phyloP scores from a whole-genome alignment of 345 rosid species.

The Noccaea caerulescens region DNA sequence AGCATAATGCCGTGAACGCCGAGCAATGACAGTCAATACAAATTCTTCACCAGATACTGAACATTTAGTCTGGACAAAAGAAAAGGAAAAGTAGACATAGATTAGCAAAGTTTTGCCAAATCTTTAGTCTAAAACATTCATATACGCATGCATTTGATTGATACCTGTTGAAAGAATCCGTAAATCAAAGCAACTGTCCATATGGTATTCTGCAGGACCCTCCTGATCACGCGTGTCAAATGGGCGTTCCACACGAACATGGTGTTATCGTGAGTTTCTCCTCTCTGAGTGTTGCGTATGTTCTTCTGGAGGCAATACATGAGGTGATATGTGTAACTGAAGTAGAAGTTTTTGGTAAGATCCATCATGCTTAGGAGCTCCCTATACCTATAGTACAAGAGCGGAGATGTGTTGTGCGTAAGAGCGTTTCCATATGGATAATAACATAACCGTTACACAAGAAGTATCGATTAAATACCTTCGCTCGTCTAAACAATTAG shows the following conservation, averaged over 20 bases:
- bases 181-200: conserved; percentile 94
- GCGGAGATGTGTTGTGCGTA: not conserved
- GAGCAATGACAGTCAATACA: conserved; percentile 75
- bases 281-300: conserved; percentile 50
- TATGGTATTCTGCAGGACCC: conserved; percentile 58
- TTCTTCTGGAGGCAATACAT: conserved; percentile 87
- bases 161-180: conserved; percentile 96
- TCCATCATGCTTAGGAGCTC: conserved; percentile 84
- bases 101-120: conserved; percentile 25
- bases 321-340: conserved; percentile 86
- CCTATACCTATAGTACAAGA: conserved; percentile 67
- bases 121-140: not conserved
- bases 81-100: conserved; percentile 15
- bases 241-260: conserved; percentile 93
- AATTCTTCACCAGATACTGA: conserved; percentile 63
- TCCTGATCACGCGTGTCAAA: conserved; percentile 70
- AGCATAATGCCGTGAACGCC: conserved; percentile 94
- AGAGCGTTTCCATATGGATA: conserved; percentile 45
- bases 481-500: conserved; percentile 70
- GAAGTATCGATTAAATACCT: conserved; percentile 51
- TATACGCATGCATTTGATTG: conserved; percentile 3
- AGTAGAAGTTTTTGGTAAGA: conserved; percentile 94
- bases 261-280: conserved; percentile 54
- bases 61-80: conserved; percentile 58
- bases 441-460: conserved; percentile 58